These are phyloP conservation scores for Tuber microsphaerosporum DNA, from an alignment of 495 filamentous ascomycete genomes.

Conservation along the genomic window DNA sequence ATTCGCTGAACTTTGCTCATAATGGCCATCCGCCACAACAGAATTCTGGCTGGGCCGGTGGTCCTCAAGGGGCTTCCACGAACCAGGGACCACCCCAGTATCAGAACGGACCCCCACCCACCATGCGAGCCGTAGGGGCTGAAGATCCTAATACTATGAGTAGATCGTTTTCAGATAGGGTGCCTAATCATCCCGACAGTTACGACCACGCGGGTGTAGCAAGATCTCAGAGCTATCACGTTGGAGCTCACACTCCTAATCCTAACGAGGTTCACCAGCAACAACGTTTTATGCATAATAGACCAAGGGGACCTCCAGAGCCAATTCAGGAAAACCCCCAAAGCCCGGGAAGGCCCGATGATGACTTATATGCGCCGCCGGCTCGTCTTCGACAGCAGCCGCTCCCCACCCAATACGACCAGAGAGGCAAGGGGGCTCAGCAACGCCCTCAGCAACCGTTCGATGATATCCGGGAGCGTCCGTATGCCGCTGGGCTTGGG, in stretches of 20 bases:
- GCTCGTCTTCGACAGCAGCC: constrained; percentile 24
- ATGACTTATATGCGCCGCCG: constrained; percentile 29
- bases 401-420: constrained; percentile 14
- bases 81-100: background rate
- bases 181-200: constrained; percentile 7
- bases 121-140: background rate
- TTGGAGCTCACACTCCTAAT: constrained; percentile 10
- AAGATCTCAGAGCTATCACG: constrained; percentile 17
- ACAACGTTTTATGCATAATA: constrained; percentile 11
- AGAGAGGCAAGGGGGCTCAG: background rate
- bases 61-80: background rate
- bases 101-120: background rate
- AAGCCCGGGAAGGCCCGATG: constrained; percentile 12
- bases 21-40: background rate
- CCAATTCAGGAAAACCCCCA: constrained; percentile 14
- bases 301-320: constrained; percentile 7
- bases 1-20: background rate
- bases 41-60: background rate
- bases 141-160: background rate
- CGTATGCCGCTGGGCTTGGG: background rate
- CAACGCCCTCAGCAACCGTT: background rate
- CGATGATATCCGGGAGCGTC: background rate
- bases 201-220: background rate
- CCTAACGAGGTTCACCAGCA: constrained; percentile 17
- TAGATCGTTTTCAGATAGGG: constrained; percentile 6